A percentile compares a stretch with the other conserved stretches of the same genome.
phyloP scores from a whole-genome alignment of 2,329 filamentous ascomycete genomes.

The Xylaria digitata region DNA sequence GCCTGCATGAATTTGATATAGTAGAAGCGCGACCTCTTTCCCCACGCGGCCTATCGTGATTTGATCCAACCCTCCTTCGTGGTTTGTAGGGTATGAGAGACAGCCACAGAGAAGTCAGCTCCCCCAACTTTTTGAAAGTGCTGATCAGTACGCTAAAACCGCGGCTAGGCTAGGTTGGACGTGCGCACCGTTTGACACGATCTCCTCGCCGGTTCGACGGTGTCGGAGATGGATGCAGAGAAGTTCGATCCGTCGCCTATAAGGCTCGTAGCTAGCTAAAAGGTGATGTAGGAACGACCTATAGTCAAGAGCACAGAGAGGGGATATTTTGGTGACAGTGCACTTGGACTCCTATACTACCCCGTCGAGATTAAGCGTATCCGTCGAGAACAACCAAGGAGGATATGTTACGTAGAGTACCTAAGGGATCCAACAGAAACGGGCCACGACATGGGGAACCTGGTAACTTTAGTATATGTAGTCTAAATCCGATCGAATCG shows the following conservation, averaged over 20 bases:
- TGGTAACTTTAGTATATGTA: constrained; percentile 8
- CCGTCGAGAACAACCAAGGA: constrained; percentile 10
- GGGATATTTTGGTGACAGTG: constrained; percentile 1
- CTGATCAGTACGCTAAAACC: constrained; percentile 9
- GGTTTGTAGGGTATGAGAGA: neutral
- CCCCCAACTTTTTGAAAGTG: constrained; percentile 5
- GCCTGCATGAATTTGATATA: constrained; percentile 23
- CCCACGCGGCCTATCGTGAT: constrained; percentile 22
- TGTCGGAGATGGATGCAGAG: neutral
- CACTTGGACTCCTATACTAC: constrained; percentile 12
- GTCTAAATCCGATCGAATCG: neutral
- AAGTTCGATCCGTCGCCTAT: neutral
- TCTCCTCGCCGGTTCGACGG: constrained; percentile 10
- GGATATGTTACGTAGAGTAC: constrained; percentile 1
- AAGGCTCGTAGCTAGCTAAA: neutral
- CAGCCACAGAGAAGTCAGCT: constrained; percentile 10
- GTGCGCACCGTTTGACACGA: constrained; percentile 8
- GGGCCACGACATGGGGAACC: constrained; percentile 25
- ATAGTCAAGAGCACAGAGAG: neutral
- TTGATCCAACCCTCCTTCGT: constrained; percentile 21
- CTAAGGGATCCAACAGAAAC: constrained; percentile 25
- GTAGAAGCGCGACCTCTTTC: constrained; percentile 7
- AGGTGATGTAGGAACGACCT: neutral
- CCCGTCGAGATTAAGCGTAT: constrained; percentile 5
- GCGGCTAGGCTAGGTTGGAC: constrained; percentile 1